Percentiles rank a stretch among this genome's conserved stretches.
These are phyloP conservation scores for Diutina scorzettiae DNA, from an alignment of 1,139 yeast genomes.

Conservation along the genomic window DNA sequence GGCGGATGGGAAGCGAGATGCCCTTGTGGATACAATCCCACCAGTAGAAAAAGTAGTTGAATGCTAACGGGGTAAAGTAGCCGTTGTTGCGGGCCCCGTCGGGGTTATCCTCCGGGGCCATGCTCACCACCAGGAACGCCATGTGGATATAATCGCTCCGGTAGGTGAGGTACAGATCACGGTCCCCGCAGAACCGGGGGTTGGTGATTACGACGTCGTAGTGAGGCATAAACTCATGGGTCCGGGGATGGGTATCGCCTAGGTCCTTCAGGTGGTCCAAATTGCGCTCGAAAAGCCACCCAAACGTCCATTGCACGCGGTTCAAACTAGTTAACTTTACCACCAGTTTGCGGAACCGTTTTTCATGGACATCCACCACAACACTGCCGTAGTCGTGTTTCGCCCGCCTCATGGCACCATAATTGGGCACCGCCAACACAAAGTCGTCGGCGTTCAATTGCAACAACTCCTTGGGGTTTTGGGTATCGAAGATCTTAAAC, in stretches of 20 bases:
- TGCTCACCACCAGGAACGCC: constrained; percentile 30
- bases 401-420: constrained; percentile 14
- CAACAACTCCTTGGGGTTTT: constrained; percentile 50
- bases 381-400: constrained; percentile 11
- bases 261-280: constrained; percentile 12
- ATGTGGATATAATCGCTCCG: constrained; percentile 32
- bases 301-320: constrained; percentile 30
- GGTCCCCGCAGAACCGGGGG: constrained; percentile 28
- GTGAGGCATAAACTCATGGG: constrained; percentile 25
- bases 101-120: constrained; percentile 17
- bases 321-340: constrained; percentile 29
- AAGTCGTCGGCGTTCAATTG: constrained; percentile 56
- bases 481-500: constrained; percentile 49
- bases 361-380: constrained; percentile 23
- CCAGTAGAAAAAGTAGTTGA: constrained; percentile 69
- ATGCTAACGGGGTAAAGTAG: constrained; percentile 62
- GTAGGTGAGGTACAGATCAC: constrained; percentile 32
- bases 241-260: constrained; percentile 24
- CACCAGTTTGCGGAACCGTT: constrained; percentile 25
- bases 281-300: constrained; percentile 31
- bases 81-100: constrained; percentile 46
- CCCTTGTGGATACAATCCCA: constrained; percentile 67
- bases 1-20: constrained; percentile 62
- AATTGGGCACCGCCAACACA: constrained; percentile 54
- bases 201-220: constrained; percentile 31